Evolutionary conservation across 129 eudicot genomes (phyloP).

Genomic region (Tagetes erecta): DNA sequence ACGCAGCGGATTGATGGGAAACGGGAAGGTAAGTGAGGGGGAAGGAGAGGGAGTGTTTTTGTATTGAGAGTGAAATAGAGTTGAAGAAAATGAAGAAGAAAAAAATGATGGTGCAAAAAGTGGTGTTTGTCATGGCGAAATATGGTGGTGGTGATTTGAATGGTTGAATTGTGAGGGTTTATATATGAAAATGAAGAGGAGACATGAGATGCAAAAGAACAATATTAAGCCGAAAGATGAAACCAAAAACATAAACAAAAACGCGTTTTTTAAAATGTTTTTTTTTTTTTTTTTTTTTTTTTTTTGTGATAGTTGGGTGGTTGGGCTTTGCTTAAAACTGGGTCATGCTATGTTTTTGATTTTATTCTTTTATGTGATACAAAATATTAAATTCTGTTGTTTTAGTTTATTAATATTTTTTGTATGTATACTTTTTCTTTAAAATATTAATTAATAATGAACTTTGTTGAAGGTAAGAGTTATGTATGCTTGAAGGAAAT

Average conservation of each 20-base stretch:
- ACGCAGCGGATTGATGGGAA: slow-evolving; percentile 42
- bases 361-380: slow-evolving; percentile 10
- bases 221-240: slow-evolving; percentile 45
- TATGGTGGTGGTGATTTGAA: neutral
- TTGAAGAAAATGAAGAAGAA: slow-evolving; percentile 5
- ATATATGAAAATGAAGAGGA: slow-evolving; percentile 35
- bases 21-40: slow-evolving; percentile 46
- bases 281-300: neutral
- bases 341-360: slow-evolving; percentile 40
- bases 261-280: slow-evolving; percentile 54
- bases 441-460: too few relatives aligned
- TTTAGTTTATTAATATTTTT: neutral
- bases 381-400: neutral
- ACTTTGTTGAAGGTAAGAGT: neutral
- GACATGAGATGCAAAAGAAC: slow-evolving; percentile 37
- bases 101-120: neutral
- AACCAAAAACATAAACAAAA: slow-evolving; percentile 2
- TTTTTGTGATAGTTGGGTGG: slow-evolving; percentile 40
- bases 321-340: slow-evolving; percentile 39
- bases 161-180: slow-evolving; percentile 27
- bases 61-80: slow-evolving; percentile 27
- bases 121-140: neutral
- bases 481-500: too few relatives aligned
- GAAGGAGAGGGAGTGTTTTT: slow-evolving; percentile 43
- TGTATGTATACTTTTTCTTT: too few relatives aligned